Conservation (phyloP, 345 rosid species). For the Cardamine occulta region DNA sequence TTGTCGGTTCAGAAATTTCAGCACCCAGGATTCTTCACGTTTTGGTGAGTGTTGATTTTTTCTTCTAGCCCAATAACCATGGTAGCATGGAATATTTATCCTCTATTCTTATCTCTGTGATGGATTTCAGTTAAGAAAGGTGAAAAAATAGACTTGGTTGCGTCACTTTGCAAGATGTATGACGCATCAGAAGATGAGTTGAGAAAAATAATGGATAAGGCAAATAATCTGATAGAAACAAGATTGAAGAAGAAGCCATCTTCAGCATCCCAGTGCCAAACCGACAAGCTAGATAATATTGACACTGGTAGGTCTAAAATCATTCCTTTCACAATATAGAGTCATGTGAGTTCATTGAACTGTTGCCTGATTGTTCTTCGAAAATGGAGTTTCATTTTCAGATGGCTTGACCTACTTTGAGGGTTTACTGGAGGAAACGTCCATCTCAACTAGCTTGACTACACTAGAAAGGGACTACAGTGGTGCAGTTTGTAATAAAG, state of each 20-base stretch:
- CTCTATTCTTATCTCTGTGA: slow-evolving; percentile 3
- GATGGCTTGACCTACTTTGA: slow-evolving; percentile 90
- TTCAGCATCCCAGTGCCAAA: slow-evolving; percentile 64
- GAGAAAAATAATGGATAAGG: slow-evolving; percentile 66
- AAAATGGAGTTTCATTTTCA: slow-evolving; percentile 45
- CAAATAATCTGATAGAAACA: slow-evolving; percentile 65
- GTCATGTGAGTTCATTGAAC: slow-evolving; percentile 18
- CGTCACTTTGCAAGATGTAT: slow-evolving; percentile 79
- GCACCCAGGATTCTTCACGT: slow-evolving; percentile 54
- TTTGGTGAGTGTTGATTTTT: slow-evolving; percentile 64
- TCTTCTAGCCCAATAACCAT: background rate
- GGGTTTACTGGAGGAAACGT: slow-evolving; percentile 79
- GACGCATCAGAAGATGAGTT: slow-evolving; percentile 85
- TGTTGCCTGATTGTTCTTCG: slow-evolving; percentile 14
- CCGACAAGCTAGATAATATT: slow-evolving; percentile 66
- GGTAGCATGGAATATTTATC: background rate
- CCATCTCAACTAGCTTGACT: slow-evolving; percentile 62
- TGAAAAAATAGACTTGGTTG: slow-evolving; percentile 76
- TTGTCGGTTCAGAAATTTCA: slow-evolving; percentile 71
- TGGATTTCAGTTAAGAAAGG: slow-evolving; percentile 69
- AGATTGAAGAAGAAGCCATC: slow-evolving; percentile 66
- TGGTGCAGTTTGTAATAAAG: slow-evolving; percentile 62
- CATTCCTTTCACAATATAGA: slow-evolving; percentile 29
- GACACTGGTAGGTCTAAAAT: slow-evolving; percentile 55
- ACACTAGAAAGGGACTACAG: slow-evolving; percentile 77